Evolutionary conservation across 805 yeast species (phyloP).

Genomic region (Peterozyma xylosa): DNA sequence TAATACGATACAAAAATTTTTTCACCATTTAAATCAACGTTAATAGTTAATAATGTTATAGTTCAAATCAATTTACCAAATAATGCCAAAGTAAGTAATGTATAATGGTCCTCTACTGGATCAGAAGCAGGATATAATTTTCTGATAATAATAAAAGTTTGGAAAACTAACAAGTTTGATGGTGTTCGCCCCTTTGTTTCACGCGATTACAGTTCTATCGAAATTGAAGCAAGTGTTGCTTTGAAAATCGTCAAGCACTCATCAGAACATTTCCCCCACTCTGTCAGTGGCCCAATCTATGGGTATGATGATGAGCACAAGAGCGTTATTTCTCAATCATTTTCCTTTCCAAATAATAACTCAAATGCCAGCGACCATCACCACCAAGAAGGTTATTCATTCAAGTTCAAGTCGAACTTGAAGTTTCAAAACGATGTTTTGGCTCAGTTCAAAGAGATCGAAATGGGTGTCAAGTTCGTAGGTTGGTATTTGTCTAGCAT

Average conservation of each 20-base stretch:
- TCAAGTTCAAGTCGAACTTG: slow-evolving; percentile 51
- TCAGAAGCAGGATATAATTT: too few species aligned
- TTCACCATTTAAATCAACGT: too few species aligned
- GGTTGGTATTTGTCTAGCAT: slow-evolving; percentile 78
- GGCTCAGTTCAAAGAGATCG: slow-evolving; percentile 51
- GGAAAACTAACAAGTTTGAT: too few species aligned
- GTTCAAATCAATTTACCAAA: too few species aligned
- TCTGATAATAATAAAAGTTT: too few species aligned
- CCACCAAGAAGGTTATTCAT: slow-evolving; percentile 43
- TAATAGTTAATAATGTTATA: too few species aligned
- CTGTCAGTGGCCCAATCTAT: slow-evolving; percentile 62
- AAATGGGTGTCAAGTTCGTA: slow-evolving; percentile 59
- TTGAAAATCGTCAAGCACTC: slow-evolving; percentile 61
- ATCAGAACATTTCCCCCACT: slow-evolving; percentile 52
- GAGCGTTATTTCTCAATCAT: slow-evolving; percentile 47
- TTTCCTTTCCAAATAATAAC: slow-evolving; percentile 48
- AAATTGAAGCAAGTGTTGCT: slow-evolving; percentile 45
- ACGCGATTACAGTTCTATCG: slow-evolving; percentile 20
- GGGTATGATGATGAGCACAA: slow-evolving; percentile 60
- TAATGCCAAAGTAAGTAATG: too few species aligned
- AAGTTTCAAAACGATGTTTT: slow-evolving; percentile 65
- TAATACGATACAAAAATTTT: too few species aligned
- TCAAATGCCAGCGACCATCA: slow-evolving; percentile 40
- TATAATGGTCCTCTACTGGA: too few species aligned
- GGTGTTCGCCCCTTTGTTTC: not conserved